Conservation (phyloP, 768 basidiomycete species). For the Dentipellis fragilis region DNA sequence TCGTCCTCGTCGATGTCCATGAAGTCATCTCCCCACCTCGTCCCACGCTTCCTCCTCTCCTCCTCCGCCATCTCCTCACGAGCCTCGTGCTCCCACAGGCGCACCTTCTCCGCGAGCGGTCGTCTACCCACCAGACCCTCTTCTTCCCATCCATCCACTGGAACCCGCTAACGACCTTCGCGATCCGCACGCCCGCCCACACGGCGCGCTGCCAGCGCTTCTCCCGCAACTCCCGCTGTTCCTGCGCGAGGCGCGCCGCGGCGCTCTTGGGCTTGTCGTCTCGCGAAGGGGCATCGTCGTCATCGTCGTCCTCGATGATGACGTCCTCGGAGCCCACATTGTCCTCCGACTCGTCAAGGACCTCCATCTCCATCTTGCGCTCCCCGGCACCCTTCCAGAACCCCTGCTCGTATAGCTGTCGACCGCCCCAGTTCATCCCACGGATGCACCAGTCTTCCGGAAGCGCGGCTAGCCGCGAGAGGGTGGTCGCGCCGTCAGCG, state of each 20-base stretch:
- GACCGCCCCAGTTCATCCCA: slow-evolving; percentile 94
- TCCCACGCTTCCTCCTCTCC: slow-evolving; percentile 51
- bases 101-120: slow-evolving; percentile 59
- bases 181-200: slow-evolving; percentile 59
- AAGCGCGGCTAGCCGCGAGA: slow-evolving; percentile 26
- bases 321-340: slow-evolving; percentile 57
- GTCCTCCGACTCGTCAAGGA: slow-evolving; percentile 64
- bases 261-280: slow-evolving; percentile 22
- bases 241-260: slow-evolving; percentile 18
- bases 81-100: slow-evolving; percentile 62
- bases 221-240: slow-evolving; percentile 1
- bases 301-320: slow-evolving; percentile 71
- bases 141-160: slow-evolving; percentile 50
- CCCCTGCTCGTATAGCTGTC: slow-evolving; percentile 84
- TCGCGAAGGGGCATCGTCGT: slow-evolving; percentile 26
- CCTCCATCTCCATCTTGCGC: slow-evolving; percentile 38
- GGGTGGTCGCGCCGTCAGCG: slow-evolving; percentile 1
- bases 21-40: slow-evolving; percentile 49
- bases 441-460: slow-evolving; percentile 94
- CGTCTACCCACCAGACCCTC: slow-evolving; percentile 54
- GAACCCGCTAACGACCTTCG: slow-evolving; percentile 68
- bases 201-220: slow-evolving; percentile 66
- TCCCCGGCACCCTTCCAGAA: slow-evolving; percentile 65
- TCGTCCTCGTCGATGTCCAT: slow-evolving; percentile 66
- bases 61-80: slow-evolving; percentile 57